Evolutionary conservation across 306 rosid genomes (phyloP), one percentile per base, ranked within the genome.

Genomic region (Crataegus laevigata): DNA sequence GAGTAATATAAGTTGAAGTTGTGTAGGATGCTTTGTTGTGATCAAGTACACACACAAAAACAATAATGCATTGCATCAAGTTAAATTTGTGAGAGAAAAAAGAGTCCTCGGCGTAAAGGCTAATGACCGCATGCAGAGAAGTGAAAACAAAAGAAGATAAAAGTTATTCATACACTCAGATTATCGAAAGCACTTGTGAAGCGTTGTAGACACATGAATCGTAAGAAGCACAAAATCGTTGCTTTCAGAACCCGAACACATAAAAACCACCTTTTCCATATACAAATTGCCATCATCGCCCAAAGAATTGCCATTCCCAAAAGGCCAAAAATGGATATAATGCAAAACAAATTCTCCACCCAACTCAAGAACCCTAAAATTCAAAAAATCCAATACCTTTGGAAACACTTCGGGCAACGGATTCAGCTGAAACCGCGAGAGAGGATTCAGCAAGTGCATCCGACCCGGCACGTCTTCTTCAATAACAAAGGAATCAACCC

Each of bases 191-290:
- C 29, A 28, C 29, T 28, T 28, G 29, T 28, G 29, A 28, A 28
- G 29, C 29, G 29, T 28, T 28, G 29, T 28, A 24, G 98, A 94
- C 13, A 94, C 79, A 43, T 94, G 97, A 75, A 94, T 89, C 3
- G 96, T 90, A 28, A 94, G 86, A 45, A 91, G 73, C 28, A 70
- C 82, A 5, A 85, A 90, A 32, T 67, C 81, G 17, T 70, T 57
- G 5, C 58, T 75, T 11, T 75, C 75, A 2, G 71, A 43, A 50
- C 78, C 75, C 66, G 79, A 74, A 70, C 80, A 32, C 75, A 73
- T 82, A 18, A 85, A 83, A 5, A 85, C 96, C 3, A 90, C 90
- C 13, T 94, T 94, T n/a, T 91, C 94, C 85, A 81, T 86, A 66
- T 88, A 90, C 79, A 91, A 78, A 14, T 82, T 75, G 21, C 77